Percentiles rank a stretch among this genome's conserved stretches.
Evolutionary conservation across 1,139 yeast genomes (phyloP).

Genomic region (Taphrina wiesneri): DNA sequence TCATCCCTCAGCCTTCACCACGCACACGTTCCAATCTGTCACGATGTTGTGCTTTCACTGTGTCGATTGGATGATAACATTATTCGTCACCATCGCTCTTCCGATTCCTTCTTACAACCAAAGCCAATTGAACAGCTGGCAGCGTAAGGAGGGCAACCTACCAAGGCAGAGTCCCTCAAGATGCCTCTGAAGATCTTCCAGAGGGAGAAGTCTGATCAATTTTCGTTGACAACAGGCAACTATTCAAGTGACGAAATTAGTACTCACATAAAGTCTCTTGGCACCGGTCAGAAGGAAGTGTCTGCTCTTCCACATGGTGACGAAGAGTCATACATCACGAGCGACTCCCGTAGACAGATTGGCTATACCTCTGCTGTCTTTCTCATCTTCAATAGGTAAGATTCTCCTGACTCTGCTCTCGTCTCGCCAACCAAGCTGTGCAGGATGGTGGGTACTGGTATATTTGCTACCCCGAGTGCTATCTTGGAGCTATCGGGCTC

Average conservation of each 20-base stretch:
- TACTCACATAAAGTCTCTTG: neutral
- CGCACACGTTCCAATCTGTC: neutral
- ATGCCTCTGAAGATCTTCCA: too few relatives aligned
- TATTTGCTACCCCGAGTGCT: slow-evolving; percentile 81
- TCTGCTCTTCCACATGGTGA: neutral
- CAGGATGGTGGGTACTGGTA: slow-evolving; percentile 86
- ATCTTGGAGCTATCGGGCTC: slow-evolving; percentile 70
- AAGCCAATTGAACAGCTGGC: neutral
- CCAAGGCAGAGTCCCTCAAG: too few relatives aligned
- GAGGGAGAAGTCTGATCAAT: neutral
- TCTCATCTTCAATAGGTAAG: neutral
- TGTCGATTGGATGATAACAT: neutral
- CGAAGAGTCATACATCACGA: neutral
- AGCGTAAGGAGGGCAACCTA: too few relatives aligned
- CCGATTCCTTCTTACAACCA: neutral
- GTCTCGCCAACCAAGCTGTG: neutral
- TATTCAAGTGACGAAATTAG: neutral
- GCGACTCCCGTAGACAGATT: slow-evolving; percentile 9
- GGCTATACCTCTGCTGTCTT: slow-evolving; percentile 15
- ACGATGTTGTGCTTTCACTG: neutral
- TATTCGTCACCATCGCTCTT: neutral
- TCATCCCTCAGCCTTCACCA: neutral
- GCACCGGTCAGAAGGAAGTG: neutral
- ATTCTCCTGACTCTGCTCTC: neutral
- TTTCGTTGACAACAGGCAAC: neutral